Conservation (phyloP, 176 grass and related monocot genomes). For the sorghum (Sorghum bicolor) region DNA sequence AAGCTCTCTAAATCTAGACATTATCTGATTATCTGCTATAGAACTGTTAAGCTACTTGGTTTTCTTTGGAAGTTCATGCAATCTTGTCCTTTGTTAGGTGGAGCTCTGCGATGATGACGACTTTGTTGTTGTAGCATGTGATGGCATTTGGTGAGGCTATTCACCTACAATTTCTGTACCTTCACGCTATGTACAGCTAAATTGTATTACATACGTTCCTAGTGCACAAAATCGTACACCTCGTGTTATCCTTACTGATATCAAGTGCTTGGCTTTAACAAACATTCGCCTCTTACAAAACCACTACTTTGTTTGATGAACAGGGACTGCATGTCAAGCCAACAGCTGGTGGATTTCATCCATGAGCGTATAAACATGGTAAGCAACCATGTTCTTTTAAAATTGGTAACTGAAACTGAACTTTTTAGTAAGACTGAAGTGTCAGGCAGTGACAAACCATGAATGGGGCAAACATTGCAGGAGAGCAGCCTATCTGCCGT, state of each 20-base stretch:
- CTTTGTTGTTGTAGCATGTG: slow-evolving; percentile 85
- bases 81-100: slow-evolving; percentile 48
- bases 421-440: background rate
- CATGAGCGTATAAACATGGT: slow-evolving; percentile 77
- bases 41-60: background rate
- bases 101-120: slow-evolving; percentile 81
- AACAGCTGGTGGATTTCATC: slow-evolving; percentile 91
- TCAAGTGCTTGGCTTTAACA: slow-evolving; percentile 6
- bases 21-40: background rate
- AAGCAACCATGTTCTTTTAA: slow-evolving; percentile 26
- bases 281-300: background rate
- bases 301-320: slow-evolving; percentile 19
- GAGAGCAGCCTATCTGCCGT: slow-evolving; percentile 73
- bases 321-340: slow-evolving; percentile 98
- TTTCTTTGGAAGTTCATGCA: slow-evolving; percentile 11
- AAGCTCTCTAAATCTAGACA: slow-evolving; percentile 38
- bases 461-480: slow-evolving; percentile 35
- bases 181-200: slow-evolving; percentile 2
- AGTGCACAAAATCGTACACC: too few species aligned
- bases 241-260: background rate
- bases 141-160: slow-evolving; percentile 76
- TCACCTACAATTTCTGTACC: slow-evolving; percentile 16
- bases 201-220: too few species aligned
- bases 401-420: background rate
- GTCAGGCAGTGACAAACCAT: background rate